phyloP scores from a whole-genome alignment of 148 eudicot genomes.

The Rheum nobile region DNA sequence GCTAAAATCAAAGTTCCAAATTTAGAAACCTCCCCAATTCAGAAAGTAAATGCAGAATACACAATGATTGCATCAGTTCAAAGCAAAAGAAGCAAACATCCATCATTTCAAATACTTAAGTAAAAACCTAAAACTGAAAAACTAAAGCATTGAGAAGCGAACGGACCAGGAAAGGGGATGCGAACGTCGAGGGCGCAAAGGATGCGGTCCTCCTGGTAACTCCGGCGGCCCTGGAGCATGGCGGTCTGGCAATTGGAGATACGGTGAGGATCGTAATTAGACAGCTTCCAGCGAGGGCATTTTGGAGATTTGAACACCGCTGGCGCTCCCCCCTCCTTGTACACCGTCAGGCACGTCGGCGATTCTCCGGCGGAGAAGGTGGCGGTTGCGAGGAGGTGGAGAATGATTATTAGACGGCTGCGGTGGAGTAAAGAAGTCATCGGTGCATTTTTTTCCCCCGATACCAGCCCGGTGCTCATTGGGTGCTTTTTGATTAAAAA shows the following conservation, averaged over 20 bases:
- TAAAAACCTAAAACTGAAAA: not conserved
- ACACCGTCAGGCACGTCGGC: slow-evolving; percentile 61
- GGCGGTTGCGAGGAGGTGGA: not conserved
- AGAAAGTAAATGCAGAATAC: not conserved
- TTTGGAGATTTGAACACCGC: slow-evolving; percentile 91
- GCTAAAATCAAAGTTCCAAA: not conserved
- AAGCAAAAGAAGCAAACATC: not conserved
- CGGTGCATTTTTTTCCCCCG: not conserved
- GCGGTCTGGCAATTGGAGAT: slow-evolving; percentile 49
- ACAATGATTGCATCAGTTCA: not conserved
- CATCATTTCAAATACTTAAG: not conserved
- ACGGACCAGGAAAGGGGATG: slow-evolving; percentile 82
- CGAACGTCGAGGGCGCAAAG: slow-evolving; percentile 68
- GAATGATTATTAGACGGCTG: not conserved
- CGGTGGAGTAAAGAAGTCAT: not conserved
- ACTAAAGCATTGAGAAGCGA: not conserved
- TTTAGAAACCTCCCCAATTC: not conserved
- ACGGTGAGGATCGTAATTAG: slow-evolving; percentile 21
- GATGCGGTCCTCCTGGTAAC: slow-evolving; percentile 67
- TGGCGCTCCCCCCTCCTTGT: slow-evolving; percentile 91
- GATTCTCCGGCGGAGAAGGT: slow-evolving; percentile 41
- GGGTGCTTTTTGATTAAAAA: too few species aligned
- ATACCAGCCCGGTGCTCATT: too few species aligned
- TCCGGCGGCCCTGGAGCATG: slow-evolving; percentile 62
- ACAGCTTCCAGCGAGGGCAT: slow-evolving; percentile 85